Evolutionary conservation across 169 alveolate species (phyloP), one percentile per base, ranked within the genome.

Genomic region (Eimeria necatrix): DNA sequence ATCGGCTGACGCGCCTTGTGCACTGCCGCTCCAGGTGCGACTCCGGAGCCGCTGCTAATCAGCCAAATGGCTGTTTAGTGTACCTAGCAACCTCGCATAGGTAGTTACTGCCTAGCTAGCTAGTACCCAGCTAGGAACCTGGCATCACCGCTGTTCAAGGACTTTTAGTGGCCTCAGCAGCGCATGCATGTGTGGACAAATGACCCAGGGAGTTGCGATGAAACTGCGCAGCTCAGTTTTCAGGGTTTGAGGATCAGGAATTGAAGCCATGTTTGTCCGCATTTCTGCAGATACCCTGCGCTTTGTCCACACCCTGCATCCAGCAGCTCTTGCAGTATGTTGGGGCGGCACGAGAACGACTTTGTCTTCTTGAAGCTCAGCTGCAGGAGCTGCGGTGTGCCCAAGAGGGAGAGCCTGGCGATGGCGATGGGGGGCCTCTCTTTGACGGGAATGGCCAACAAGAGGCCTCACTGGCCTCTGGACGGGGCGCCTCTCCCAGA

Each of bases 261-360:
- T 74, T 73, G 4, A 9, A 46, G 24, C 48, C 24, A 53, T 10
- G 73, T 81, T 14, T 81, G 12, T 81, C n/a, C 4, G 10, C 49
- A 20, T 41, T 5, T 68, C 32, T n/a, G 26, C 91, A 81, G 91
- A 61, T 81, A 18, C 91, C 91, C 6, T 81, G 76, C 12, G 91
- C 91, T 10, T 59, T 81, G 70, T 59, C 91, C 41, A 81, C 91
- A 5, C 91, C 91, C 24, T 81, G 91, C 74, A 52, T 81, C 24
- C 91, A 81, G 91, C 91, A 81, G 74, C 91, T 81, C 74, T 73
- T 81, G 74, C 73, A 81, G 91, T 52, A 71, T 3, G 74, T 81
- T 3, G 91, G 53, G 24, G 26, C 52, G 10, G 91, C 91, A 9
- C 73, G 74, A 4, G 91, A 81, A 14, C 49, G 91, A 46, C 74